phyloP scores from a whole-genome alignment of 352 stramenopile genomes.

The Elongisporangium anandrum region DNA sequence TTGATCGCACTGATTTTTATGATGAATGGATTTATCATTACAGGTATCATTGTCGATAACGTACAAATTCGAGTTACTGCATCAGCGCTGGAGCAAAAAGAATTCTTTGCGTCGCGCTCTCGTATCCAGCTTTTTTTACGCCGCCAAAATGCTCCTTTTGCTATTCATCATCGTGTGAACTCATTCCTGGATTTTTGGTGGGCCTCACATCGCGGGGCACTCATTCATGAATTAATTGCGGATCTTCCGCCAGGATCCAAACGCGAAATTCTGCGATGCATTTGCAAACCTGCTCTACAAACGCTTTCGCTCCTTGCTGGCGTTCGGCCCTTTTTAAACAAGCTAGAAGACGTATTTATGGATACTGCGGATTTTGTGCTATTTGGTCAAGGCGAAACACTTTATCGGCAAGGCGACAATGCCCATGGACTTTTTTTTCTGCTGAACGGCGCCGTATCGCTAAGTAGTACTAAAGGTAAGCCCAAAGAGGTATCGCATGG shows the following conservation, averaged over 20 bases:
- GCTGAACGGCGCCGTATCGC: conserved; percentile 31
- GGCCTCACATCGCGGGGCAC: conserved; percentile 39
- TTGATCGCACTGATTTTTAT: conserved; percentile 33
- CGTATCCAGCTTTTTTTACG: conserved; percentile 52
- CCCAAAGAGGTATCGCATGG: conserved; percentile 8
- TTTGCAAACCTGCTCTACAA: conserved; percentile 36
- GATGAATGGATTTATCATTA: conserved; percentile 43
- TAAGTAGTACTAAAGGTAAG: conserved; percentile 3
- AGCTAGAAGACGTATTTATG: conserved; percentile 26
- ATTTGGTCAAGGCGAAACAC: conserved; percentile 40
- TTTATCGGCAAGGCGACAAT: conserved; percentile 42
- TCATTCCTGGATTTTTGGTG: conserved; percentile 65
- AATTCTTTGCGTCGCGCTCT: conserved; percentile 41
- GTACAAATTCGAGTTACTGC: conserved; percentile 54
- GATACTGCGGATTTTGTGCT: conserved; percentile 33
- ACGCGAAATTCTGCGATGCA: conserved; percentile 34
- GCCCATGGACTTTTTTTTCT: conserved; percentile 41
- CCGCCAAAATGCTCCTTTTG: conserved; percentile 35
- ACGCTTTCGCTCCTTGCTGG: conserved; percentile 28
- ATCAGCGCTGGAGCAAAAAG: conserved; percentile 47
- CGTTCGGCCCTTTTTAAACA: conserved; percentile 16
- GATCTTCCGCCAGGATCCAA: conserved; percentile 35
- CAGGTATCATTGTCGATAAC: conserved; percentile 43
- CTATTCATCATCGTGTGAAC: conserved; percentile 45
- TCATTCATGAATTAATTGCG: conserved; percentile 26